Evolutionary conservation across 805 yeast species (phyloP).

Genomic region (Pichia insulana): DNA sequence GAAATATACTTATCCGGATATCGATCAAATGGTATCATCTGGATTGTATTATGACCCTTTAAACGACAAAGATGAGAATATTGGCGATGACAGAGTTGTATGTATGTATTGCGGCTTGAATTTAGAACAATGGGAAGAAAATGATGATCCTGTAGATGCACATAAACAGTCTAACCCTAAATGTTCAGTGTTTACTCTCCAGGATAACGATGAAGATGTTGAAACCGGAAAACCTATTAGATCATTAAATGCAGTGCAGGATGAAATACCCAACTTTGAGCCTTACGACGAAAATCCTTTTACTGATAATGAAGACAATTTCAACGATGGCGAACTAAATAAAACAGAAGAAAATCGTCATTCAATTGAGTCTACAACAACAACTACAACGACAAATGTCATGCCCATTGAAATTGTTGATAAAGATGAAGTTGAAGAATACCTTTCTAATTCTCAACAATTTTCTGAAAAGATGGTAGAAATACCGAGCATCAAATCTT

Average conservation of each 20-base stretch:
- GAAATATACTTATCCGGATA: conserved; percentile 28
- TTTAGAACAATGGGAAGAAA: conserved; percentile 62
- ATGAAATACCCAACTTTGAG: neutral
- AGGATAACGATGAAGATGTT: too few species aligned
- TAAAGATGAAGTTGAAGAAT: conserved; percentile 20
- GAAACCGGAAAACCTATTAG: neutral
- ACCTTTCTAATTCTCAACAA: conserved; percentile 4
- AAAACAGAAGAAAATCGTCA: conserved; percentile 1
- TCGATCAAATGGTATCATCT: conserved; percentile 36
- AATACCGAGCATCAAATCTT: conserved; percentile 12
- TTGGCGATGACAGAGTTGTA: conserved; percentile 44
- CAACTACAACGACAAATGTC: conserved; percentile 7
- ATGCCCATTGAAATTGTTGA: conserved; percentile 18
- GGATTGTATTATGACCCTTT: conserved; percentile 53
- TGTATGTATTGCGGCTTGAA: conserved; percentile 60
- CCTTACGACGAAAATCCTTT: neutral
- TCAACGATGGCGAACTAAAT: neutral
- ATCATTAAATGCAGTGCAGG: neutral
- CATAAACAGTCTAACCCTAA: conserved; percentile 4
- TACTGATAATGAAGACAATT: neutral
- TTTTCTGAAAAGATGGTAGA: conserved; percentile 1
- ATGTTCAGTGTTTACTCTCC: conserved; percentile 6
- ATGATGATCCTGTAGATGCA: conserved; percentile 34
- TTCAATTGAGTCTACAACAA: conserved; percentile 1
- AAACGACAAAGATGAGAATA: conserved; percentile 20